phyloP scores from a whole-genome alignment of 768 basidiomycete genomes.

The Tulasnella sp. region DNA sequence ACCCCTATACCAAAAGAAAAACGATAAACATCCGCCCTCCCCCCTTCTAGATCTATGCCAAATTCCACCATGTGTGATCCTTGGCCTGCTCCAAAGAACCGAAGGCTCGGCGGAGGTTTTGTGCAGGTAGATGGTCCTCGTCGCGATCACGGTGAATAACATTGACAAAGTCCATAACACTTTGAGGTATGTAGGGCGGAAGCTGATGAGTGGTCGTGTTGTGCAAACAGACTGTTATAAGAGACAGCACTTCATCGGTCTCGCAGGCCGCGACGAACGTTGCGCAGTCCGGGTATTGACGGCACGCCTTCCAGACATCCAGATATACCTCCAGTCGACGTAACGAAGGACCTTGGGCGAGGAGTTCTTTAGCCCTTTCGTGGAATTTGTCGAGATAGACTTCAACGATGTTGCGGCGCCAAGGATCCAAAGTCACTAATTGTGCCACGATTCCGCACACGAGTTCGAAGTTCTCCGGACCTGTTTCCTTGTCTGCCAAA shows the following conservation, averaged over 20 bases:
- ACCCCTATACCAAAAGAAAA: background rate
- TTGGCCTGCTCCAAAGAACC: background rate
- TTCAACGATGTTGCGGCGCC: background rate
- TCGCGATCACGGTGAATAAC: background rate
- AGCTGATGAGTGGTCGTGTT: background rate
- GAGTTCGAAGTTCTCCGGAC: constrained; percentile 1
- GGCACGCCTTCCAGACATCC: background rate
- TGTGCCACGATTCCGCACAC: background rate
- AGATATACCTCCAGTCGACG: background rate
- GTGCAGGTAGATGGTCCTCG: background rate
- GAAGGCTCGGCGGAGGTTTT: background rate
- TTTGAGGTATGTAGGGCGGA: background rate
- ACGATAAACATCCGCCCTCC: background rate
- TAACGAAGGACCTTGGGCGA: background rate
- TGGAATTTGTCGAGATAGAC: background rate
- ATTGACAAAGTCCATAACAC: background rate
- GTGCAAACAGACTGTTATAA: background rate
- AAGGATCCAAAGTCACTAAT: background rate
- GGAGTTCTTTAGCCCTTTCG: background rate
- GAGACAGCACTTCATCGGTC: background rate
- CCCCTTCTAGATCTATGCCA: background rate
- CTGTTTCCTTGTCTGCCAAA: background rate
- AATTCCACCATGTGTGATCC: background rate
- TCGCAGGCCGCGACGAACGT: background rate
- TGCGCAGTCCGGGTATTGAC: background rate